Conservation (phyloP, 2,329 filamentous ascomycete genomes). For the Aspergillus novoparasiticus region DNA sequence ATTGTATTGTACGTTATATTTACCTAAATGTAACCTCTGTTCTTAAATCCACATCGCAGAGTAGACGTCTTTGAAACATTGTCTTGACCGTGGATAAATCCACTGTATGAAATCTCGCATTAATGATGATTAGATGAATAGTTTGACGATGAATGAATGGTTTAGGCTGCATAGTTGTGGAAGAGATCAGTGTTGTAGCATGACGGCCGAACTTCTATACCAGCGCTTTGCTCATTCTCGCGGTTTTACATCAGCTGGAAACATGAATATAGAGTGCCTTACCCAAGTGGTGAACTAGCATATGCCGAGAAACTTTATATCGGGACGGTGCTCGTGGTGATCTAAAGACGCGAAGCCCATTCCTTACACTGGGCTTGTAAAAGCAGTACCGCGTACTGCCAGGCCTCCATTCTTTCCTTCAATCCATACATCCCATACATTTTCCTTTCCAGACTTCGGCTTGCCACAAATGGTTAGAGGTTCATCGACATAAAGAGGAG, state of each 20-base stretch:
- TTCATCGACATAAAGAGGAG: slow-evolving; percentile 77
- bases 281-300: background rate
- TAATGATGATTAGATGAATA: background rate
- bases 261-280: background rate
- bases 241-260: background rate
- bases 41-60: background rate
- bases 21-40: background rate
- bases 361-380: slow-evolving; percentile 14
- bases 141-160: background rate
- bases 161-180: background rate
- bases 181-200: background rate
- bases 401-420: slow-evolving; percentile 63
- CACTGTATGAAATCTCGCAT: background rate
- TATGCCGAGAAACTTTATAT: background rate
- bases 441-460: slow-evolving; percentile 46
- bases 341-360: background rate
- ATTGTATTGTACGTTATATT: background rate
- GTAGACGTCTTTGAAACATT: background rate
- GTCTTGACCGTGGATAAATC: background rate
- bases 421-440: slow-evolving; percentile 66
- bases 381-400: slow-evolving; percentile 62
- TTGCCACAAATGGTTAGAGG: slow-evolving; percentile 70
- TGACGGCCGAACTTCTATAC: background rate
- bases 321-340: background rate
- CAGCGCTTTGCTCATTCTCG: background rate